Conservation (phyloP, 768 basidiomycete genomes). For the Lactarius deliciosus region DNA sequence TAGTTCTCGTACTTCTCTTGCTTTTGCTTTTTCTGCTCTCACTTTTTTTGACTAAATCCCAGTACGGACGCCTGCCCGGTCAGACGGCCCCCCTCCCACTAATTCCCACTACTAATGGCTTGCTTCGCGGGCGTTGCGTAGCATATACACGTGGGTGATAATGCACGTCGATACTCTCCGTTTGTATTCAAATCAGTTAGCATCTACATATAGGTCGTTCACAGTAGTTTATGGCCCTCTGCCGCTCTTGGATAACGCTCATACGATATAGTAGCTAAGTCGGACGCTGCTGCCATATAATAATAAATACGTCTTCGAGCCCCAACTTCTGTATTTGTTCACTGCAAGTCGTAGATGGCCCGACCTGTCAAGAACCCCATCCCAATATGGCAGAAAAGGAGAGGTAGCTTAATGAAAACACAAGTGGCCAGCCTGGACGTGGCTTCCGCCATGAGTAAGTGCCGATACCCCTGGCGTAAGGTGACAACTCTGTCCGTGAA, state of each 20-base stretch:
- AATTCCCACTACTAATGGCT: slow-evolving; percentile 17
- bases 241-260: slow-evolving; percentile 1
- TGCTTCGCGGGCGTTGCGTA: slow-evolving; percentile 19
- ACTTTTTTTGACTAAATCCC: neutral
- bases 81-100: neutral
- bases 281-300: slow-evolving; percentile 7
- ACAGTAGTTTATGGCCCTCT: neutral
- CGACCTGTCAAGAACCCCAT: neutral
- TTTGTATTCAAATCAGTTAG: slow-evolving; percentile 18
- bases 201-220: slow-evolving; percentile 14
- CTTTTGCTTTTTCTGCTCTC: neutral
- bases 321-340: slow-evolving; percentile 6
- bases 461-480: neutral
- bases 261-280: slow-evolving; percentile 4
- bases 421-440: neutral
- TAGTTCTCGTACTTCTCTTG: neutral
- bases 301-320: slow-evolving; percentile 5
- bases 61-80: neutral
- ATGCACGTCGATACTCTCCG: slow-evolving; percentile 10
- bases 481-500: neutral
- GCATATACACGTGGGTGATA: slow-evolving; percentile 13
- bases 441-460: neutral
- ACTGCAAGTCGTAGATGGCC: neutral
- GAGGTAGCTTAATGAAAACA: neutral
- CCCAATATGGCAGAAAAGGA: neutral